Percentiles rank a stretch among this genome's conserved stretches.
Conservation (phyloP, 2,329 filamentous ascomycete genomes). For the Clarireedia sp. region DNA sequence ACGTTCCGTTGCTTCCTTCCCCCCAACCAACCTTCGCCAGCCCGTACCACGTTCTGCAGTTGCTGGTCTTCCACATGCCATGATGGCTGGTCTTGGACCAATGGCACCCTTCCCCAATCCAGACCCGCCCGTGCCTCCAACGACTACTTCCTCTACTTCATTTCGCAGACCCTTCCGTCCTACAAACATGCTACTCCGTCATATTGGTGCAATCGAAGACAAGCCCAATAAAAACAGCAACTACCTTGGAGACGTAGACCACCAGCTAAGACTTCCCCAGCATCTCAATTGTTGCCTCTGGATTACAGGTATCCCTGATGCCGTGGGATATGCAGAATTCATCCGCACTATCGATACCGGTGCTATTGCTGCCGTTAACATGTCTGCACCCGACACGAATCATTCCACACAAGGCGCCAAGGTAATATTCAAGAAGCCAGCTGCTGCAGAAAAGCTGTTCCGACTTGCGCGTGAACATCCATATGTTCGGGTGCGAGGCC, state of each 20-base stretch:
- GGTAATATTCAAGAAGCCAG: background rate
- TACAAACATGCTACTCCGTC: constrained; percentile 5
- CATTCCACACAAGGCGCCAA: constrained; percentile 1
- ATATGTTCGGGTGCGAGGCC: background rate
- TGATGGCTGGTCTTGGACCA: too few relatives aligned
- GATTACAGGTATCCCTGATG: constrained; percentile 16
- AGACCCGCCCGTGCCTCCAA: background rate
- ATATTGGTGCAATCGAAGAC: background rate
- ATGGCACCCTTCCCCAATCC: background rate
- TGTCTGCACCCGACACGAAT: background rate
- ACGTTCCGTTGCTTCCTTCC: too few relatives aligned
- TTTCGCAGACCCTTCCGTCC: background rate
- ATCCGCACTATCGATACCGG: background rate
- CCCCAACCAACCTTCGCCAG: too few relatives aligned
- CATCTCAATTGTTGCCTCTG: constrained; percentile 19
- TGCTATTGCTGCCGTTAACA: background rate
- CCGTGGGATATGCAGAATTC: constrained; percentile 8
- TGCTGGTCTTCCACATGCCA: too few relatives aligned
- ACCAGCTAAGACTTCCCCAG: constrained; percentile 11
- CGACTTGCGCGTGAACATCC: background rate
- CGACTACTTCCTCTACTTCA: background rate
- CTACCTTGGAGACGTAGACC: constrained; percentile 1
- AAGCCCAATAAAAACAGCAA: background rate
- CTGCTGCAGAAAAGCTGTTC: background rate
- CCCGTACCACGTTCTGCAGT: too few relatives aligned